A percentile compares a stretch with the other conserved stretches of the same genome.
phyloP scores from a whole-genome alignment of 1,139 yeast species.

The Lodderomyces oxycetoniae region DNA sequence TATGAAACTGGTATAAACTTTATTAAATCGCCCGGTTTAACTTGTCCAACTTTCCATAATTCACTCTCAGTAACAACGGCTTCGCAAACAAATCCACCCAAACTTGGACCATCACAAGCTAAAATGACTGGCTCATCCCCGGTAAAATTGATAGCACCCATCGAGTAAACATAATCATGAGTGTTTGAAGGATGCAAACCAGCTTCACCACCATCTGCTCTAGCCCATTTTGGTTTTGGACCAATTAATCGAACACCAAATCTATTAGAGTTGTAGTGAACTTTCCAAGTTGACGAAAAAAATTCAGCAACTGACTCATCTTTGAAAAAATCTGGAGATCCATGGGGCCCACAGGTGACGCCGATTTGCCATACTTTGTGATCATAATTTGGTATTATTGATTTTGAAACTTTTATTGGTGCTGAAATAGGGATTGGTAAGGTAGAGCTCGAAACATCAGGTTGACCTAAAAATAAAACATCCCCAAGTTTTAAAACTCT shows the following conservation, averaged over 20 bases:
- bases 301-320: slow-evolving; percentile 72
- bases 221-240: slow-evolving; percentile 95
- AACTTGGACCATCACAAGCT: slow-evolving; percentile 95
- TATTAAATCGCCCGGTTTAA: slow-evolving; percentile 85
- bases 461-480: slow-evolving; percentile 79
- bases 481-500: slow-evolving; percentile 89
- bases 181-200: slow-evolving; percentile 98
- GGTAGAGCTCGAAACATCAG: slow-evolving; percentile 61
- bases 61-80: slow-evolving; percentile 95
- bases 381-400: slow-evolving; percentile 55
- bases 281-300: slow-evolving; percentile 79
- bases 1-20: slow-evolving; percentile 74
- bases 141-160: slow-evolving; percentile 95
- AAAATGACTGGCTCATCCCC: slow-evolving; percentile 98
- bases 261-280: slow-evolving; percentile 93
- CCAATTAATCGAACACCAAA: slow-evolving; percentile 94
- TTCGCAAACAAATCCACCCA: slow-evolving; percentile 96
- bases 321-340: slow-evolving; percentile 90
- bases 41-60: slow-evolving; percentile 98
- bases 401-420: slow-evolving; percentile 54
- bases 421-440: slow-evolving; percentile 66
- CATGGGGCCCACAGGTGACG: slow-evolving; percentile 96
- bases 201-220: slow-evolving; percentile 96
- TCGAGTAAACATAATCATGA: slow-evolving; percentile 92
- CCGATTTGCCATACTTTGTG: slow-evolving; percentile 77